Conservation (phyloP, 2,329 filamentous ascomycete genomes). For the Cordyceps militaris region DNA sequence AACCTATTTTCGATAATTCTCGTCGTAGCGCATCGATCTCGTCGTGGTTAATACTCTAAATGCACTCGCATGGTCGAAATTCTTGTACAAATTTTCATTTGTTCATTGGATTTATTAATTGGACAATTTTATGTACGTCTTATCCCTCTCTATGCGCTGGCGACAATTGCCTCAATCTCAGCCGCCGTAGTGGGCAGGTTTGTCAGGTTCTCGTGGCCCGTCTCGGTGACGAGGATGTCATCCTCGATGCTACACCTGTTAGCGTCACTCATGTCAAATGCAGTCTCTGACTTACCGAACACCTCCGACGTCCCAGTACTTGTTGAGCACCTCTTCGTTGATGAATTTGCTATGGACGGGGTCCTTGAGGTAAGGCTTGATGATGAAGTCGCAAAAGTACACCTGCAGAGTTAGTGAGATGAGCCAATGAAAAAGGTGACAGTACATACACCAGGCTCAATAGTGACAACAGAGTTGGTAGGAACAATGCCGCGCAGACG, state of each 20-base stretch:
- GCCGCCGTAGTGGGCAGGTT: constrained; percentile 61
- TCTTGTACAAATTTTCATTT: not conserved
- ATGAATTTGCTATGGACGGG: constrained; percentile 70
- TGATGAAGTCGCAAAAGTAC: constrained; percentile 88
- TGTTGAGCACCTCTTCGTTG: constrained; percentile 61
- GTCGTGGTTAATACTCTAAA: no score
- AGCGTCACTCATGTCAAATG: constrained; percentile 13
- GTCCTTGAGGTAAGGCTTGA: constrained; percentile 70
- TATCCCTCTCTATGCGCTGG: not conserved
- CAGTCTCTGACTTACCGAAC: constrained; percentile 46
- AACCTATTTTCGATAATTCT: no score
- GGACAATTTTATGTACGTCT: not conserved
- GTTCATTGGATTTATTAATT: not conserved
- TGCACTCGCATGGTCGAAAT: no score
- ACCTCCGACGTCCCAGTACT: constrained; percentile 77
- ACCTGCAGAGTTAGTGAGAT: constrained; percentile 38
- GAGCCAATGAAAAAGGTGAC: constrained; percentile 5
- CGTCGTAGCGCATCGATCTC: no score
- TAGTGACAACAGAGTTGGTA: constrained; percentile 78
- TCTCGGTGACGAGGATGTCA: constrained; percentile 64
- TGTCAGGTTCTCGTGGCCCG: constrained; percentile 66
- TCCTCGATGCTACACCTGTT: constrained; percentile 49
- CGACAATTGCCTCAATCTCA: constrained; percentile 45
- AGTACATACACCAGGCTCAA: constrained; percentile 74
- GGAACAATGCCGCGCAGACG: constrained; percentile 70